These are phyloP conservation scores for Fraxinus cuspidata DNA, from an alignment of 257 asterid species.

Conservation along the genomic window DNA sequence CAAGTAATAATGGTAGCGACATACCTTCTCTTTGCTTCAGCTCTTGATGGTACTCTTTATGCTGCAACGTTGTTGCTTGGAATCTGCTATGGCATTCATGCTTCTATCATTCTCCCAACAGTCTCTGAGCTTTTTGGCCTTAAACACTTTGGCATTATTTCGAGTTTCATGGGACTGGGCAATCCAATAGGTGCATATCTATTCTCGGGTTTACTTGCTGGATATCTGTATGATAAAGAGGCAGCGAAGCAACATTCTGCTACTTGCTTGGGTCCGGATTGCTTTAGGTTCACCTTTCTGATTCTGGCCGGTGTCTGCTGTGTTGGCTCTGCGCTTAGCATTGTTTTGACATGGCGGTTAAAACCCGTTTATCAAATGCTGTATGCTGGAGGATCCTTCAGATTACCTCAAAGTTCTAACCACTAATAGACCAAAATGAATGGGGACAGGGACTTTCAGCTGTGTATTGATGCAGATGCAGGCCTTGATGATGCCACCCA, in stretches of 20 bases:
- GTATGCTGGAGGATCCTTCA: slow-evolving; percentile 68
- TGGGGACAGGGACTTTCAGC: neutral
- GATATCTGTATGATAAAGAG: slow-evolving; percentile 59
- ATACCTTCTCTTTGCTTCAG: slow-evolving; percentile 64
- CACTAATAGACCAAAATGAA: slow-evolving; percentile 24
- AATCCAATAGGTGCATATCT: slow-evolving; percentile 70
- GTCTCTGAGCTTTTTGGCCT: slow-evolving; percentile 76
- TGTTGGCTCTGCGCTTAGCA: slow-evolving; percentile 51
- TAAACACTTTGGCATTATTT: slow-evolving; percentile 61
- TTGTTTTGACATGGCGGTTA: slow-evolving; percentile 53
- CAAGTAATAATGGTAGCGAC: slow-evolving; percentile 60
- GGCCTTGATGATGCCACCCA: neutral
- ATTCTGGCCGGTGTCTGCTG: slow-evolving; percentile 61
- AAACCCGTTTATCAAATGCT: slow-evolving; percentile 68
- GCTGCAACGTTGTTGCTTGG: slow-evolving; percentile 66
- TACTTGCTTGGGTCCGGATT: slow-evolving; percentile 64
- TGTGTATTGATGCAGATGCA: neutral
- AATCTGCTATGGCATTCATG: slow-evolving; percentile 65
- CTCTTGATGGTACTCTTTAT: slow-evolving; percentile 43
- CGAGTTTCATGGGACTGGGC: slow-evolving; percentile 61
- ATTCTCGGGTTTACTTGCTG: slow-evolving; percentile 79
- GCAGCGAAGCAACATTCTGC: slow-evolving; percentile 52
- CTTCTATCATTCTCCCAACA: slow-evolving; percentile 64
- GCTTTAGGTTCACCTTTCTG: slow-evolving; percentile 60
- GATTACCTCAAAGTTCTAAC: slow-evolving; percentile 47